Evolutionary conservation across 2,329 filamentous ascomycete species (phyloP).

Genomic region (Aspergillus felis): DNA sequence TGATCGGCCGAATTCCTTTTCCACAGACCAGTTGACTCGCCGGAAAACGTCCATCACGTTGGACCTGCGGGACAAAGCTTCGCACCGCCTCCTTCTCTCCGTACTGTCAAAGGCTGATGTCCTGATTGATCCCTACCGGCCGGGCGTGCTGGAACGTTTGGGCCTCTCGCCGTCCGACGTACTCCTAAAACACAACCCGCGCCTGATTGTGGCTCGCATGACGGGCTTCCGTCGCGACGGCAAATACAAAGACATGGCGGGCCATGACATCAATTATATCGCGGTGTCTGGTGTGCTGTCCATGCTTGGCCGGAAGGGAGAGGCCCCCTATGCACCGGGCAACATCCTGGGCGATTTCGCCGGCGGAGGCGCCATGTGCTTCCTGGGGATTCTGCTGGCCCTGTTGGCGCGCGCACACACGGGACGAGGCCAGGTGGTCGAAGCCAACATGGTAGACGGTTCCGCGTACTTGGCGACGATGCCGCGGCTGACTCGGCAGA

Average conservation of each 20-base stretch:
- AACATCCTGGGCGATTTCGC: conserved; percentile 91
- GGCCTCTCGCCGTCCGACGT: conserved; percentile 67
- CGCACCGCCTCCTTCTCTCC: conserved; percentile 62
- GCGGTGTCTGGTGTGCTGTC: conserved; percentile 77
- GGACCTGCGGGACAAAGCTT: conserved; percentile 67
- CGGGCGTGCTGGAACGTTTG: conserved; percentile 81
- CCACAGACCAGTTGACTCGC: conserved; percentile 70
- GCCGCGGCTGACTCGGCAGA: conserved; percentile 64
- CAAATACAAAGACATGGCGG: conserved; percentile 80
- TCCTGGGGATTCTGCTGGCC: conserved; percentile 78
- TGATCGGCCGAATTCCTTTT: conserved; percentile 59
- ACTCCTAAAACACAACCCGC: conserved; percentile 64
- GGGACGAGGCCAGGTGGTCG: conserved; percentile 79
- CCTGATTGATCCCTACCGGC: conserved; percentile 89
- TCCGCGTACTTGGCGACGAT: conserved; percentile 74
- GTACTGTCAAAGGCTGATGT: conserved; percentile 66
- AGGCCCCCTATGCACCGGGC: conserved; percentile 71
- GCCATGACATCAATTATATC: conserved; percentile 95
- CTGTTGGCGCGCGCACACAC: conserved; percentile 61
- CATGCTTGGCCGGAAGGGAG: conserved; percentile 66
- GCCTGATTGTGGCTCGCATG: conserved; percentile 78
- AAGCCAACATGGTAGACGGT: conserved; percentile 97
- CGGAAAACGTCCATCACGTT: conserved; percentile 77
- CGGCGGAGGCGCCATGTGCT: conserved; percentile 77
- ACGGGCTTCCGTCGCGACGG: conserved; percentile 88